Evolutionary conservation across 192 early-diverging fungal species (phyloP).

Genomic region (Obelidium mucronatum): DNA sequence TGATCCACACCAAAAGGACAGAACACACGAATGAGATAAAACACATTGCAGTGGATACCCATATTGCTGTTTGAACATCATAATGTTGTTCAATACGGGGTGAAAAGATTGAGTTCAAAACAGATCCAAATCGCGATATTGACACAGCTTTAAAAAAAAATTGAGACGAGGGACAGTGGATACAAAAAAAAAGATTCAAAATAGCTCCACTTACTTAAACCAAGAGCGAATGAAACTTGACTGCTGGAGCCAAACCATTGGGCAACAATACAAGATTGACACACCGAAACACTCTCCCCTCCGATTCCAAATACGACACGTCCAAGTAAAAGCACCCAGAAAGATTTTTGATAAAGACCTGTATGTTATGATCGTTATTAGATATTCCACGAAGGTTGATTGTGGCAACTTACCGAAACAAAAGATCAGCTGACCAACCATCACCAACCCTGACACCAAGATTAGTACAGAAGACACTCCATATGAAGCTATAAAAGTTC

Average conservation of each 20-base stretch:
- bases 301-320: slow-evolving; percentile 62
- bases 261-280: slow-evolving; percentile 58
- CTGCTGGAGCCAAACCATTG: slow-evolving; percentile 47
- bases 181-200: slow-evolving; percentile 19
- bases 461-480: slow-evolving; percentile 29
- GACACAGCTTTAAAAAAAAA: slow-evolving; percentile 6
- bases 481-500: slow-evolving; percentile 50
- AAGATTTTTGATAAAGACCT: slow-evolving; percentile 53
- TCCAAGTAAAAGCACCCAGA: slow-evolving; percentile 55
- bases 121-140: slow-evolving; percentile 36
- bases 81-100: slow-evolving; percentile 32
- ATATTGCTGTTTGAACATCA: slow-evolving; percentile 42
- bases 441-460: slow-evolving; percentile 48
- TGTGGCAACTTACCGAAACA: slow-evolving; percentile 47
- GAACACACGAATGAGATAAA: slow-evolving; percentile 53
- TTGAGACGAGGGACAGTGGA: neutral
- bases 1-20: slow-evolving; percentile 43
- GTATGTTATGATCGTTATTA: slow-evolving; percentile 53
- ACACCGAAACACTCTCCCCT: slow-evolving; percentile 59
- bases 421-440: slow-evolving; percentile 55
- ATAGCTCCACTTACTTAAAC: slow-evolving; percentile 49
- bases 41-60: slow-evolving; percentile 50
- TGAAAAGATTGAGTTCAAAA: slow-evolving; percentile 34
- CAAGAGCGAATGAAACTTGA: slow-evolving; percentile 62
- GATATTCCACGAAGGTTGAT: slow-evolving; percentile 57